Evolutionary conservation across 1,284 basidiomycete species (phyloP).

Genomic region (Pseudozyma thailandica): DNA sequence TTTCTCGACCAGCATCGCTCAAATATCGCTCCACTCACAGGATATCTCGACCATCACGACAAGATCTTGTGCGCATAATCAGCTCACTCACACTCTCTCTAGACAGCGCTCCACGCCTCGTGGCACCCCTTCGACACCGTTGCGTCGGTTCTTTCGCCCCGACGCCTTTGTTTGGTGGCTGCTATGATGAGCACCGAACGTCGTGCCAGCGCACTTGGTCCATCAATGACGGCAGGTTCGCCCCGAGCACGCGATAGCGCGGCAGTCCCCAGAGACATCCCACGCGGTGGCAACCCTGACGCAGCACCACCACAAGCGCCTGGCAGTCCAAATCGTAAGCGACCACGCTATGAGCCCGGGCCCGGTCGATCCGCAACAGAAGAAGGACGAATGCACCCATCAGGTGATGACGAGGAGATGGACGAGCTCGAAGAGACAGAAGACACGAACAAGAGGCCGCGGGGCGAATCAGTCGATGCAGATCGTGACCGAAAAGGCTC

Average conservation of each 20-base stretch:
- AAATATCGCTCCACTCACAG: too few relatives aligned
- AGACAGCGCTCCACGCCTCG: too few relatives aligned
- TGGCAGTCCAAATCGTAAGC: slow-evolving; percentile 35
- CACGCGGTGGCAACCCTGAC: slow-evolving; percentile 11
- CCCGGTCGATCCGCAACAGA: slow-evolving; percentile 3
- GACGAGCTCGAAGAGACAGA: slow-evolving; percentile 40
- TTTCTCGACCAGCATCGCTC: not conserved
- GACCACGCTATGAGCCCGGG: slow-evolving; percentile 30
- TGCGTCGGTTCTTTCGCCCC: not conserved
- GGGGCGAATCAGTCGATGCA: slow-evolving; percentile 22
- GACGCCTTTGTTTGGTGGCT: slow-evolving; percentile 7
- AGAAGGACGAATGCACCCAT: slow-evolving; percentile 4
- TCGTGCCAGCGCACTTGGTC: slow-evolving; percentile 32
- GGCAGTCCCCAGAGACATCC: slow-evolving; percentile 30
- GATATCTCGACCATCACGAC: too few relatives aligned
- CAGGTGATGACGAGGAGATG: too few relatives aligned
- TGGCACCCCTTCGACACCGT: not conserved
- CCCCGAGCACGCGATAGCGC: slow-evolving; percentile 22
- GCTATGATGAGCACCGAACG: slow-evolving; percentile 52
- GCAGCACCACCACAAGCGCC: slow-evolving; percentile 7
- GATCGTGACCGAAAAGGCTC: slow-evolving; percentile 32
- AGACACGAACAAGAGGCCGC: slow-evolving; percentile 18
- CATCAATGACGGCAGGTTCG: slow-evolving; percentile 25
- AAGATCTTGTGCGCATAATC: too few relatives aligned
- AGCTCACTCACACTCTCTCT: too few relatives aligned